These are phyloP conservation scores for Copromyces sp. DNA, from an alignment of 495 filamentous ascomycete species.

Conservation along the genomic window DNA sequence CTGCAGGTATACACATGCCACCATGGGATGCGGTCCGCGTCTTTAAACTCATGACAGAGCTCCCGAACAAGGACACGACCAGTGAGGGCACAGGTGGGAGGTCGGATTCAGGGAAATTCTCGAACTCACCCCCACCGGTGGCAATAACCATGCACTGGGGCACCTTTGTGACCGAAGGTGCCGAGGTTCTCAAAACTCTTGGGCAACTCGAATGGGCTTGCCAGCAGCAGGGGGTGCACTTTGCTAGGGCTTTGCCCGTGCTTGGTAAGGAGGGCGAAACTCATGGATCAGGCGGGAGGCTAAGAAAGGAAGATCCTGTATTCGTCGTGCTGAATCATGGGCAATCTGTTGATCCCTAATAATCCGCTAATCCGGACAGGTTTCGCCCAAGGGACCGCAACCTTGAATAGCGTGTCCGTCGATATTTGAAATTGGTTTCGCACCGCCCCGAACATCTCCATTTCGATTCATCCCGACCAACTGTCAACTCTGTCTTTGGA, in stretches of 20 bases:
- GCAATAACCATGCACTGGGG: slow-evolving; percentile 27
- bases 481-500: too few relatives aligned
- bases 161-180: slow-evolving; percentile 22
- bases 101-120: not conserved
- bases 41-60: slow-evolving; percentile 14
- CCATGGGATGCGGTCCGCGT: slow-evolving; percentile 26
- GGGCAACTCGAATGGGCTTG: slow-evolving; percentile 25
- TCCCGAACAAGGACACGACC: not conserved
- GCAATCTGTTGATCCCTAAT: not conserved
- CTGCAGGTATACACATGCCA: slow-evolving; percentile 23
- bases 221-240: slow-evolving; percentile 14
- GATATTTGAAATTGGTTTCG: too few relatives aligned
- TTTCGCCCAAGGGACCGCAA: too few relatives aligned
- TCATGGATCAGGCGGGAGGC: too few relatives aligned
- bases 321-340: slow-evolving; percentile 18
- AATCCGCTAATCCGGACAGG: too few relatives aligned
- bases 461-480: too few relatives aligned
- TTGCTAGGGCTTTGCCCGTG: slow-evolving; percentile 7
- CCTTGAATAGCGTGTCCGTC: too few relatives aligned
- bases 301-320: too few relatives aligned
- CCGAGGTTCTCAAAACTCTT: slow-evolving; percentile 18
- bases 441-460: too few relatives aligned
- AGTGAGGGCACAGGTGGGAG: not conserved
- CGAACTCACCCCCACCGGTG: slow-evolving; percentile 3
- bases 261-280: not conserved